Evolutionary conservation across 331 rosid species (phyloP).

Genomic region (Cucumis variabilis): DNA sequence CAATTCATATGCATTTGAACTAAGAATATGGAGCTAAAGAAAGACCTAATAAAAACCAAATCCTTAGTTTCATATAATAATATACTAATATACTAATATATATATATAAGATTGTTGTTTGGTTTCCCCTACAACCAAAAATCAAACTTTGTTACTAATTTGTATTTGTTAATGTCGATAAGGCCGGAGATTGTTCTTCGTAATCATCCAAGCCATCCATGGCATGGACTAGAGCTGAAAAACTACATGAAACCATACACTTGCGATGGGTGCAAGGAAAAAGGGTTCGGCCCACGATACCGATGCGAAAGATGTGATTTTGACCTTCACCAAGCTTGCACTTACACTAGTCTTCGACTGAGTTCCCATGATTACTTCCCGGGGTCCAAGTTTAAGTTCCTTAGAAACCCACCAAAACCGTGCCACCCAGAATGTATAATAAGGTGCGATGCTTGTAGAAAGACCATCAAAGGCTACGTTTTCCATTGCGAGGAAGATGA

Average conservation of each 20-base stretch:
- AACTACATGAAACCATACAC: background rate
- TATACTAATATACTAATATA: no score
- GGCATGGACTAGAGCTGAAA: slow-evolving; percentile 2
- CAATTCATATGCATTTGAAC: no score
- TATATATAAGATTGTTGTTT: no score
- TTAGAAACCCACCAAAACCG: slow-evolving; percentile 5
- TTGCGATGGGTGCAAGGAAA: slow-evolving; percentile 21
- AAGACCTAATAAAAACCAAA: no score
- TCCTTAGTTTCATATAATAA: no score
- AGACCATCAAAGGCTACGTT: slow-evolving; percentile 40
- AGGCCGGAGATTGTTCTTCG: background rate
- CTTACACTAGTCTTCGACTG: background rate
- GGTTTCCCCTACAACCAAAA: no score
- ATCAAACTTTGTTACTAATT: no score
- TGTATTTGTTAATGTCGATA: no score
- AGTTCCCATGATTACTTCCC: slow-evolving; percentile 34
- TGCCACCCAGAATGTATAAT: background rate
- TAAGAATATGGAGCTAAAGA: background rate
- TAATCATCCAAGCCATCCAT: background rate
- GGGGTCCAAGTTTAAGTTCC: slow-evolving; percentile 24
- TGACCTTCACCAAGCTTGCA: slow-evolving; percentile 44
- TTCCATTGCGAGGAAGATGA: slow-evolving; percentile 41
- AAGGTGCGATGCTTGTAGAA: slow-evolving; percentile 47
- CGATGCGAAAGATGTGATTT: slow-evolving; percentile 32
- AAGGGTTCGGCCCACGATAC: slow-evolving; percentile 23